Evolutionary conservation across 2,329 filamentous ascomycete genomes (phyloP).

Genomic region (Diaporthe sp.): DNA sequence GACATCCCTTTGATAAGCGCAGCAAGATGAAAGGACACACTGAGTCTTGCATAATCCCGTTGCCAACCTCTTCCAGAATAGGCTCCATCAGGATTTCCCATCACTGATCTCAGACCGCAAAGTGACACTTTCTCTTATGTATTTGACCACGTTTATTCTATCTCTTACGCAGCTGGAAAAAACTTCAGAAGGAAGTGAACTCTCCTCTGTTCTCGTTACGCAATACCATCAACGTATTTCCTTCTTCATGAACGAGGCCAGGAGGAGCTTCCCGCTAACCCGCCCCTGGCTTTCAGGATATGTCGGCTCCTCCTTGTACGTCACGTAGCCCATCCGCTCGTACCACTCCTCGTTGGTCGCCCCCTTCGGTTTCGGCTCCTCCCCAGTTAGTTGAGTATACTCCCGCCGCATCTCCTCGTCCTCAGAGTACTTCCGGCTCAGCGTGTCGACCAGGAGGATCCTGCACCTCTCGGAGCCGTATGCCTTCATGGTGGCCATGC

Average conservation of each 20-base stretch:
- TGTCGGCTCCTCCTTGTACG: conserved; percentile 34
- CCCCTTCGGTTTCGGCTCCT: conserved; percentile 15
- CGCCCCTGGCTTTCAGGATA: neutral
- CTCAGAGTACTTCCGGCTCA: conserved; percentile 38
- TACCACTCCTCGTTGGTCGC: conserved; percentile 39
- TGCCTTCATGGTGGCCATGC: conserved; percentile 34
- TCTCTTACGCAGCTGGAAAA: neutral
- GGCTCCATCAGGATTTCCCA: no score
- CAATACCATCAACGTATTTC: neutral
- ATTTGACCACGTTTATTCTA: no score
- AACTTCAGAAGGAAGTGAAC: neutral
- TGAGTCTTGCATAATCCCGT: no score
- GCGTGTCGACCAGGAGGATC: conserved; percentile 34
- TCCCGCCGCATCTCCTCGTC: conserved; percentile 36
- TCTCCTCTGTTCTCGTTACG: no score
- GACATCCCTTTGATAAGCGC: neutral
- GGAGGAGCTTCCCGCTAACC: neutral
- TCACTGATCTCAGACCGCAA: neutral
- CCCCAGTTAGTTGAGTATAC: conserved; percentile 19
- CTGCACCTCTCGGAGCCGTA: conserved; percentile 40
- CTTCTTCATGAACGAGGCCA: conserved; percentile 14
- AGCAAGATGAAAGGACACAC: neutral
- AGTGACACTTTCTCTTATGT: neutral
- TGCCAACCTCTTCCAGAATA: neutral
- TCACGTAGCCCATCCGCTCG: conserved; percentile 38